Evolutionary conservation across 2,329 filamentous ascomycete species (phyloP), one percentile per base, ranked within the genome.

Genomic region (Ustulina deusta): DNA sequence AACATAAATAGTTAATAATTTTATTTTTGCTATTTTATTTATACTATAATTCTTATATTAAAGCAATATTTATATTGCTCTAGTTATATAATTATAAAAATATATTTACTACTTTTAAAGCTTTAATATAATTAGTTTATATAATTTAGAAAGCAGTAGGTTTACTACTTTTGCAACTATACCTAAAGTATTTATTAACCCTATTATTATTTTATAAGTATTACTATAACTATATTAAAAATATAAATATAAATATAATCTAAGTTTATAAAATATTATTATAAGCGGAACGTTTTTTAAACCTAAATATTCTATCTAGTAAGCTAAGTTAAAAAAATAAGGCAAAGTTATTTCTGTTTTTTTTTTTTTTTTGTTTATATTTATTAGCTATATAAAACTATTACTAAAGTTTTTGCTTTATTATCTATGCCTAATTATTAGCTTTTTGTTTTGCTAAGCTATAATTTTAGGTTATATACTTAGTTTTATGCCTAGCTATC

Each of bases 1-100:
- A 46, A n/a, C 20, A 46, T 46, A 46, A 46, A 20, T 46, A 46
- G n/a, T 46, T 46, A 46, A 46, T 20, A 20, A 46, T 46, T 46
- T 46, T 46, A 20, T 22, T 46, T 46, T 46, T 46, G 4, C 20
- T 46, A 20, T 46, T 46, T 20, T 46, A 3, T 3, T 9, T 46
- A 46, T 46, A 46, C n/a, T 46, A 46, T 20, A 46, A 17, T 46
- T 46, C 20, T 46, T 46, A 46, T 17, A 46, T 46, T 17, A 46
- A 22, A 4, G 42, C n/a, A 20, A 46, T 46, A 46, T 46, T 46
- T 3, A 46, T 20, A 20, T 46, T 46, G n/a, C 42, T 46, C 20
- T 46, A 46, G 20, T 46, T 46, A 46, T 46, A 46, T 46, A 32
- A 32, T 32, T 32, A 32, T 32, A 32, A 32, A 32, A 32, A 32